Percentiles rank a stretch among this genome's conserved stretches.
phyloP scores from a whole-genome alignment of 1,284 basidiomycete species.

The Microbotryum lychnidis-dioicae region DNA sequence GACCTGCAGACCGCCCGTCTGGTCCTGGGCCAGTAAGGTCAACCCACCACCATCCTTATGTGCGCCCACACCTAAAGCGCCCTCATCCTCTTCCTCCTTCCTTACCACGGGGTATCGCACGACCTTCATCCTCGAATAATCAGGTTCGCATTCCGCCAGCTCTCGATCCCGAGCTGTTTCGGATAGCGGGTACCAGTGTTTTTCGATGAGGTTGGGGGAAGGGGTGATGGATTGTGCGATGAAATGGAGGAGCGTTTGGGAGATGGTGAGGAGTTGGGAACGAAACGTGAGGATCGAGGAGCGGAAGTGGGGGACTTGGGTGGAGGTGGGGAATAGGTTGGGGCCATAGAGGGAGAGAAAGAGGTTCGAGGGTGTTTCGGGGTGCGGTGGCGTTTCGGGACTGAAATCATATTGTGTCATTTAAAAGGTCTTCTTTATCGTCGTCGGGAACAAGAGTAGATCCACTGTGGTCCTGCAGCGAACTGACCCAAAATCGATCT shows the following conservation, averaged over 20 bases:
- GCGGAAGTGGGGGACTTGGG: constrained; percentile 4
- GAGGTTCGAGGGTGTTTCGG: not conserved
- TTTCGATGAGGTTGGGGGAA: not conserved
- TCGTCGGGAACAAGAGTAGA: no score
- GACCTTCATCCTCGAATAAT: constrained; percentile 19
- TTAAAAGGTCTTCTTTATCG: no score
- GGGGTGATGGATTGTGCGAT: constrained; percentile 10
- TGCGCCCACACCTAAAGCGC: constrained; percentile 15
- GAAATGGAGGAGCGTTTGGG: constrained; percentile 4
- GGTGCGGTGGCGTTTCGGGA: not conserved
- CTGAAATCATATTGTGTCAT: not conserved
- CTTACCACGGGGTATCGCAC: constrained; percentile 10
- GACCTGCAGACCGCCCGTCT: constrained; percentile 12
- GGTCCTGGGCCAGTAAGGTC: constrained; percentile 18
- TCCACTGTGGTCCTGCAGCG: no score
- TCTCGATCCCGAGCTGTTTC: not conserved
- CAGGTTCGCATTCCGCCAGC: not conserved
- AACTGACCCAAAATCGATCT: constrained; percentile 21
- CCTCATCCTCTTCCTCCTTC: not conserved
- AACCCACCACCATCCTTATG: constrained; percentile 4
- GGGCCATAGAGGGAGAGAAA: constrained; percentile 18
- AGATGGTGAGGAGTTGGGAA: not conserved
- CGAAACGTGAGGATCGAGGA: constrained; percentile 6
- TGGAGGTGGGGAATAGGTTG: constrained; percentile 15
- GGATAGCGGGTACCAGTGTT: not conserved